A percentile compares a stretch with the other conserved stretches of the same genome.
Conservation (phyloP, 345 rosid genomes). For the Murraya paniculata region DNA sequence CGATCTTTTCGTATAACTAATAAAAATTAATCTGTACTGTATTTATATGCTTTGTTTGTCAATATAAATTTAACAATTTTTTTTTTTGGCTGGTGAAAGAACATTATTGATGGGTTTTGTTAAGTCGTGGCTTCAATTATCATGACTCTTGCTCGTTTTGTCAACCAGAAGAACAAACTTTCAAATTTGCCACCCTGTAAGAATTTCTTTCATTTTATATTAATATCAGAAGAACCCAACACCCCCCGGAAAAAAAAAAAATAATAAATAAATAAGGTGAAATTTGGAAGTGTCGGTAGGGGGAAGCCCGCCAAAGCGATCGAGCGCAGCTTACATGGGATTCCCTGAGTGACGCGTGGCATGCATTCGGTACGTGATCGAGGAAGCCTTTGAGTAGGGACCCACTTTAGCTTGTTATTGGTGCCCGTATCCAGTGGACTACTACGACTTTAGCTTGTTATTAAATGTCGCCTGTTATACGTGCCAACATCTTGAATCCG, state of each 20-base stretch:
- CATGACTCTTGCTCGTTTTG: too few species aligned
- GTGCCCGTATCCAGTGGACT: neutral
- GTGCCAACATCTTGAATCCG: neutral
- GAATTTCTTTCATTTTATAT: too few species aligned
- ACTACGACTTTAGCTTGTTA: too few species aligned
- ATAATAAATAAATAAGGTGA: too few species aligned
- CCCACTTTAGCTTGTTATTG: neutral
- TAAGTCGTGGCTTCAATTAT: too few species aligned
- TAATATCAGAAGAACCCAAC: too few species aligned
- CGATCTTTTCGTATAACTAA: neutral
- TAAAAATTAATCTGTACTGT: too few species aligned
- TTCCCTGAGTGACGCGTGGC: constrained; percentile 11
- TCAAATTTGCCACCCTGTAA: neutral
- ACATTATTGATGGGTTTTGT: too few species aligned
- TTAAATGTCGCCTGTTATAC: neutral
- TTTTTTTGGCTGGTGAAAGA: too few species aligned
- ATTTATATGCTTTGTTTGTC: neutral
- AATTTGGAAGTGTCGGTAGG: constrained; percentile 23
- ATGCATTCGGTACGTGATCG: constrained; percentile 14
- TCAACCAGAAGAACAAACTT: too few species aligned
- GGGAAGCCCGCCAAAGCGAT: neutral
- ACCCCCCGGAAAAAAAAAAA: too few species aligned
- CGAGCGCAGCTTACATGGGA: neutral
- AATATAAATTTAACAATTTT: too few species aligned
- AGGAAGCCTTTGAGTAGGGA: neutral